Evolutionary conservation across 116 monocot genomes (phyloP).

Genomic region (Trichopus zeylanicus): DNA sequence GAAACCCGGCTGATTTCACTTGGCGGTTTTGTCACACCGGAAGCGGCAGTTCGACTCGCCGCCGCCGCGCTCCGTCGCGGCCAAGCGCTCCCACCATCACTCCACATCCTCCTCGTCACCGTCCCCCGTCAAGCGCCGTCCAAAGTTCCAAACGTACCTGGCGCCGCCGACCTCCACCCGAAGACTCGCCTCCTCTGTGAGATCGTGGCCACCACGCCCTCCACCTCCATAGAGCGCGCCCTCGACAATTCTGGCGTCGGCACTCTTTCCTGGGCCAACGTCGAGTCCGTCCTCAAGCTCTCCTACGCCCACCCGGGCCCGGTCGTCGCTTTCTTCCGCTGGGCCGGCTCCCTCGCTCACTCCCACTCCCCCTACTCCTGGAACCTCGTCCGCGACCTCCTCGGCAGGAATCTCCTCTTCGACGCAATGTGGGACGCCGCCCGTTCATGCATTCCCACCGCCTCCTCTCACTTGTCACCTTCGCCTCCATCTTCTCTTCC

Average conservation of each 20-base stretch:
- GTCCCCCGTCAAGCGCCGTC: background rate
- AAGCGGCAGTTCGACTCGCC: background rate
- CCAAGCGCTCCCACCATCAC: no score
- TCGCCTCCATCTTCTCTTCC: slow-evolving; percentile 58
- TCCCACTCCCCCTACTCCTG: slow-evolving; percentile 54
- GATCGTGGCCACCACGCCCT: slow-evolving; percentile 32
- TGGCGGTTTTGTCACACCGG: no score
- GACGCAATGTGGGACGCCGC: slow-evolving; percentile 65
- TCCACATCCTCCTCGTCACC: no score
- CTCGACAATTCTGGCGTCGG: slow-evolving; percentile 22
- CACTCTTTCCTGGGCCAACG: slow-evolving; percentile 25
- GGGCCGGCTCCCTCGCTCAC: slow-evolving; percentile 23
- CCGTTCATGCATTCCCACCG: background rate
- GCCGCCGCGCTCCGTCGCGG: no score
- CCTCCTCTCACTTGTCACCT: slow-evolving; percentile 57
- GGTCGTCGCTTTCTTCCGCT: slow-evolving; percentile 54
- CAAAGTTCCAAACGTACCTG: slow-evolving; percentile 35
- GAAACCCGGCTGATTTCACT: background rate
- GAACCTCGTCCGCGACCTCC: slow-evolving; percentile 72
- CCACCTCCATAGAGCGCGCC: slow-evolving; percentile 13
- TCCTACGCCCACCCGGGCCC: slow-evolving; percentile 53
- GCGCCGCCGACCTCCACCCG: slow-evolving; percentile 28
- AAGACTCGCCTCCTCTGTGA: slow-evolving; percentile 44
- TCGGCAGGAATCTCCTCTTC: slow-evolving; percentile 61
- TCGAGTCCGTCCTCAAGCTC: slow-evolving; percentile 56